These are phyloP conservation scores for Plasmodium ovale DNA, from an alignment of 169 alveolate genomes.

Conservation along the genomic window DNA sequence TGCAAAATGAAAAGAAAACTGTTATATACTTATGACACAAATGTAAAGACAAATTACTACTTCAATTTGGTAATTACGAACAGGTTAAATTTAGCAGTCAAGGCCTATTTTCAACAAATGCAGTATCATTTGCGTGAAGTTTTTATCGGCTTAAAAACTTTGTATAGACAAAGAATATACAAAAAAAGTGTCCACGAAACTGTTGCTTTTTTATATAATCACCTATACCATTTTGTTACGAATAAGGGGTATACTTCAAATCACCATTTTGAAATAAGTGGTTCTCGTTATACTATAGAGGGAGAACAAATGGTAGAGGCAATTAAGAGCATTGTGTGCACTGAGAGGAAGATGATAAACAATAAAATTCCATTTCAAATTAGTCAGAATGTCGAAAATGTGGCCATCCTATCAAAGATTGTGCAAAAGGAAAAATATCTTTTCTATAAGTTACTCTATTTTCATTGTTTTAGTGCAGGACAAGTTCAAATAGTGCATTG, in stretches of 20 bases:
- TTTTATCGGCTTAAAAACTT: not conserved
- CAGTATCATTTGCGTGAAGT: not conserved
- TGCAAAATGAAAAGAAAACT: conserved; percentile 26
- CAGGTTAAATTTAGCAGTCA: conserved; percentile 6
- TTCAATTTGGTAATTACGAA: conserved; percentile 25
- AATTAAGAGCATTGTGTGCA: not conserved
- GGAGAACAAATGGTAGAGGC: too few relatives aligned
- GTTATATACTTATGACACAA: conserved; percentile 30
- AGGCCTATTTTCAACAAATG: conserved; percentile 5
- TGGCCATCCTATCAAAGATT: conserved; percentile 18
- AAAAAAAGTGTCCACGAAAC: too few relatives aligned
- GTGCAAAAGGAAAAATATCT: conserved; percentile 42
- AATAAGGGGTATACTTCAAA: too few relatives aligned
- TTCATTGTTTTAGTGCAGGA: conserved; percentile 74
- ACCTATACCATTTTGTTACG: too few relatives aligned
- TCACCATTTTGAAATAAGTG: too few relatives aligned
- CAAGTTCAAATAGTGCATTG: conserved; percentile 57
- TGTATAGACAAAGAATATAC: not conserved
- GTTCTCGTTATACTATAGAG: too few relatives aligned
- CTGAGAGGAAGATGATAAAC: not conserved
- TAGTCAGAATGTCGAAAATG: conserved; percentile 15
- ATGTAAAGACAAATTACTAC: conserved; percentile 31
- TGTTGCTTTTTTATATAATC: too few relatives aligned
- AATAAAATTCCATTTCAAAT: not conserved
- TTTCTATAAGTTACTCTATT: conserved; percentile 60